These are phyloP conservation scores for Globisporangium orthogonon DNA, from an alignment of 352 stramenopile species.

Conservation along the genomic window DNA sequence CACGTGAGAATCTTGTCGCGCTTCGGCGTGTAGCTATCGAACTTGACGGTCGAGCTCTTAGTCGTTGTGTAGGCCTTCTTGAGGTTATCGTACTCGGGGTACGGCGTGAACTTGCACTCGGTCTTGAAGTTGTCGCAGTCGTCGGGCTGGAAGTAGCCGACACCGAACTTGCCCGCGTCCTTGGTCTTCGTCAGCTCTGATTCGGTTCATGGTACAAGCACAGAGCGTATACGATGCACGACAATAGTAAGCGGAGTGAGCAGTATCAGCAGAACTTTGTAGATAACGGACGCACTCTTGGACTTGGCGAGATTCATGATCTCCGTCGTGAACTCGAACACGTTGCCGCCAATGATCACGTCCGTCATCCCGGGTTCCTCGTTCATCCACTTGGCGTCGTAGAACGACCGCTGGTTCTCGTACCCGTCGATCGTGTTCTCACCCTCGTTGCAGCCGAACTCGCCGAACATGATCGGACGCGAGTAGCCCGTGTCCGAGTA, in stretches of 20 bases:
- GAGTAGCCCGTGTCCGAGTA: slow-evolving; percentile 32
- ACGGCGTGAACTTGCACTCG: slow-evolving; percentile 32
- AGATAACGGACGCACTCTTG: slow-evolving; percentile 9
- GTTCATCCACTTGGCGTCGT: slow-evolving; percentile 83
- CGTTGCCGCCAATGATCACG: slow-evolving; percentile 68
- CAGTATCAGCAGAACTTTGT: background rate
- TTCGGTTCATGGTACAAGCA: background rate
- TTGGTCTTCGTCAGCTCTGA: slow-evolving; percentile 22
- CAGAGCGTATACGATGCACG: background rate
- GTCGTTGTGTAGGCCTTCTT: slow-evolving; percentile 49
- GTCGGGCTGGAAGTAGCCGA: slow-evolving; percentile 39
- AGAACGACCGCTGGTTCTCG: slow-evolving; percentile 42
- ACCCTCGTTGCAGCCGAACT: slow-evolving; percentile 48
- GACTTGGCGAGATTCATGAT: slow-evolving; percentile 33
- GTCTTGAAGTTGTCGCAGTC: slow-evolving; percentile 38
- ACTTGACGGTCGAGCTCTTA: slow-evolving; percentile 29
- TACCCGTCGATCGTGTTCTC: slow-evolving; percentile 45
- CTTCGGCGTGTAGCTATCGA: slow-evolving; percentile 21
- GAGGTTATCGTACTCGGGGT: slow-evolving; percentile 44
- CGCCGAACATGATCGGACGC: slow-evolving; percentile 47
- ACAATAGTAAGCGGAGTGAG: background rate
- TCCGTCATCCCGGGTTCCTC: slow-evolving; percentile 65
- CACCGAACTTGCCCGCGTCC: slow-evolving; percentile 34
- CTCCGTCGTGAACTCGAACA: slow-evolving; percentile 78
- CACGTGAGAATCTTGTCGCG: slow-evolving; percentile 21